Evolutionary conservation across 805 yeast species (phyloP).

Genomic region (Jamesozyma jinghongensis): DNA sequence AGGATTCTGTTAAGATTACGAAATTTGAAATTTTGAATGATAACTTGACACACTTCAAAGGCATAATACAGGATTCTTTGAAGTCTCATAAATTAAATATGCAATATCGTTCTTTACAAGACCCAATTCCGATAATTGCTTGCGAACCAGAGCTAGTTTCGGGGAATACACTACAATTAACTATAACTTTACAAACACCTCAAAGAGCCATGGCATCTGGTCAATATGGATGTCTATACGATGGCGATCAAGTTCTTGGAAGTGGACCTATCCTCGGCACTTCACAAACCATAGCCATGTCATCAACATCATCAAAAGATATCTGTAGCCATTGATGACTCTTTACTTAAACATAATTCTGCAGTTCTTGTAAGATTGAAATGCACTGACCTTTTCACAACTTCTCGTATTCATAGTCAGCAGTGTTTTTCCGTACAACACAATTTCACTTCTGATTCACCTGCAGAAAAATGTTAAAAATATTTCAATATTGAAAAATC

Average conservation of each 20-base stretch:
- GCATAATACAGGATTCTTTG: slow-evolving; percentile 4
- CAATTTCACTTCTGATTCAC: no score
- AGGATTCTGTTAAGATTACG: slow-evolving; percentile 34
- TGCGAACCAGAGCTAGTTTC: slow-evolving; percentile 4
- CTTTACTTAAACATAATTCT: no score
- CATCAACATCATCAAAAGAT: no score
- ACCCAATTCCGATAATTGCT: slow-evolving; percentile 36
- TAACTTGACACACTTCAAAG: not conserved
- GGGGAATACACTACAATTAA: slow-evolving; percentile 11
- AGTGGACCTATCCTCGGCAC: slow-evolving; percentile 32
- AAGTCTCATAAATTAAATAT: slow-evolving; percentile 30
- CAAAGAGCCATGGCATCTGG: slow-evolving; percentile 84
- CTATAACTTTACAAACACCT: slow-evolving; percentile 35
- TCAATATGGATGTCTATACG: slow-evolving; percentile 70
- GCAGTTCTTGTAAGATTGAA: no score
- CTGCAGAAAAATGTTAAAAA: no score
- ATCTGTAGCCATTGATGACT: no score
- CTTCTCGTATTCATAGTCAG: no score
- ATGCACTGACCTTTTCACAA: no score
- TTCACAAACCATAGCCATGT: no score
- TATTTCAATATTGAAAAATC: no score
- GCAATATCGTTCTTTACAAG: slow-evolving; percentile 70
- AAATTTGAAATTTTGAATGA: slow-evolving; percentile 27
- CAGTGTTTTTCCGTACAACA: no score
- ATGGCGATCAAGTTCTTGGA: slow-evolving; percentile 60